Percentiles rank a stretch among this genome's conserved stretches.
Conservation (phyloP, 2,329 filamentous ascomycete genomes). For the Diaporthe humulicola region DNA sequence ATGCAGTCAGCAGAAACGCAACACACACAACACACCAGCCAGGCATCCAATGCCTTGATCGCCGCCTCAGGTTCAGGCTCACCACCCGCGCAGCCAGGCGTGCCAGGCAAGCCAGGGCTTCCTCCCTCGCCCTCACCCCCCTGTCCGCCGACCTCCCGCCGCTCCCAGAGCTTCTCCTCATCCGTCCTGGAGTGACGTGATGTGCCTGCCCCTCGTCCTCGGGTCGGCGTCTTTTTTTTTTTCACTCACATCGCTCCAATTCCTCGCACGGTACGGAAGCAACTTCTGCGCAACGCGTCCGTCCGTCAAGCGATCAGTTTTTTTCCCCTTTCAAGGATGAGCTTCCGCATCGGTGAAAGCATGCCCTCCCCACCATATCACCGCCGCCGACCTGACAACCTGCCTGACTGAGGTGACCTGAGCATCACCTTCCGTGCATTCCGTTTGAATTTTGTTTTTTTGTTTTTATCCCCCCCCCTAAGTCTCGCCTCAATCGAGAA, state of each 20-base stretch:
- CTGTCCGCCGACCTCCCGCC: neutral
- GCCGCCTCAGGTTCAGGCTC: conserved; percentile 14
- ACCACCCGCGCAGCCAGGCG: neutral
- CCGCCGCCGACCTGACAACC: neutral
- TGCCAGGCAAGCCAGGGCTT: too few species aligned
- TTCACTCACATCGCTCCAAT: neutral
- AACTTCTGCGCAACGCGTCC: conserved; percentile 22
- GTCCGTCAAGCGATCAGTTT: neutral
- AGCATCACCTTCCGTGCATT: neutral
- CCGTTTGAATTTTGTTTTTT: neutral
- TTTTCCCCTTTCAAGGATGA: conserved; percentile 17
- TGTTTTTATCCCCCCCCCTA: too few species aligned
- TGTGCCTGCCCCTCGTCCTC: conserved; percentile 21
- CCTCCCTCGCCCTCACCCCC: too few species aligned
- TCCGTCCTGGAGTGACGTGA: conserved; percentile 11
- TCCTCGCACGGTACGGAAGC: conserved; percentile 13
- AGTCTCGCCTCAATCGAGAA: neutral
- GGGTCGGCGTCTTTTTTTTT: conserved; percentile 2
- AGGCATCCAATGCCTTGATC: conserved; percentile 19
- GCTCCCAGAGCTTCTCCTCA: conserved; percentile 11
- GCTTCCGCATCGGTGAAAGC: conserved; percentile 4
- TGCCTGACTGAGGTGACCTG: neutral
- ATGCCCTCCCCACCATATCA: conserved; percentile 7
- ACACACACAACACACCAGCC: conserved; percentile 11
- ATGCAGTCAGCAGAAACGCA: conserved; percentile 28